These are phyloP conservation scores for Coemansia sp. DNA, from an alignment of 192 early-diverging fungal species.

Conservation along the genomic window DNA sequence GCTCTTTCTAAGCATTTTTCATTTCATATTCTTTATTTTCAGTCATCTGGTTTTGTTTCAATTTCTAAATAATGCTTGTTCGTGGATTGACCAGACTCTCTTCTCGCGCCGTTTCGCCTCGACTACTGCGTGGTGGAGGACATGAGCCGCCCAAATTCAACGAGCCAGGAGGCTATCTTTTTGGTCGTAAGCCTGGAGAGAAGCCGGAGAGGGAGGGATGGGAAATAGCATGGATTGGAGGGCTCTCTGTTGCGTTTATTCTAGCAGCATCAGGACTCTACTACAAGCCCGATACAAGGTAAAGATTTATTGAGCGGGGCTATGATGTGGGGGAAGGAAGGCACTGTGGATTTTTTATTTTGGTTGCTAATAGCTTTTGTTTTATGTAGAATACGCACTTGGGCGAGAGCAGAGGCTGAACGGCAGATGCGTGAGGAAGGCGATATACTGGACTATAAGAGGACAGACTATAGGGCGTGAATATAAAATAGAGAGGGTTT, in stretches of 20 bases:
- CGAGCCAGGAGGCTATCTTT: constrained; percentile 73
- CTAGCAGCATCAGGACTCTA: constrained; percentile 55
- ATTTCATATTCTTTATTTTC: not conserved
- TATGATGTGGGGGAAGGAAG: no score
- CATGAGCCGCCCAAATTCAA: constrained; percentile 61
- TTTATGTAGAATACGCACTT: constrained; percentile 62
- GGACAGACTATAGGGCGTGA: constrained; percentile 42
- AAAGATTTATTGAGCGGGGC: constrained; percentile 10
- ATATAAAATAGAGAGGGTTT: no score
- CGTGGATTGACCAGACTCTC: constrained; percentile 27
- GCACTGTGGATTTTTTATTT: no score
- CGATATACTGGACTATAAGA: constrained; percentile 61
- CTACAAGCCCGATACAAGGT: constrained; percentile 82
- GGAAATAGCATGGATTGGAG: constrained; percentile 66
- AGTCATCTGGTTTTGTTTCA: not conserved
- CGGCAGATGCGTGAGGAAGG: constrained; percentile 70
- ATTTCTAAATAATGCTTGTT: constrained; percentile 22
- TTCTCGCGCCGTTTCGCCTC: constrained; percentile 11
- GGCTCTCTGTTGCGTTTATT: constrained; percentile 60
- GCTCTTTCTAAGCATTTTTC: not conserved
- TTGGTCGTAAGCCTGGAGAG: constrained; percentile 69
- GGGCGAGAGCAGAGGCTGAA: constrained; percentile 75
- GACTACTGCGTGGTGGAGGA: constrained; percentile 62
- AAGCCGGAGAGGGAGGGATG: constrained; percentile 74
- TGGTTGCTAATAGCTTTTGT: constrained; percentile 1